Evolutionary conservation across 169 alveolate species (phyloP).

Genomic region (Plasmodium vivax): DNA sequence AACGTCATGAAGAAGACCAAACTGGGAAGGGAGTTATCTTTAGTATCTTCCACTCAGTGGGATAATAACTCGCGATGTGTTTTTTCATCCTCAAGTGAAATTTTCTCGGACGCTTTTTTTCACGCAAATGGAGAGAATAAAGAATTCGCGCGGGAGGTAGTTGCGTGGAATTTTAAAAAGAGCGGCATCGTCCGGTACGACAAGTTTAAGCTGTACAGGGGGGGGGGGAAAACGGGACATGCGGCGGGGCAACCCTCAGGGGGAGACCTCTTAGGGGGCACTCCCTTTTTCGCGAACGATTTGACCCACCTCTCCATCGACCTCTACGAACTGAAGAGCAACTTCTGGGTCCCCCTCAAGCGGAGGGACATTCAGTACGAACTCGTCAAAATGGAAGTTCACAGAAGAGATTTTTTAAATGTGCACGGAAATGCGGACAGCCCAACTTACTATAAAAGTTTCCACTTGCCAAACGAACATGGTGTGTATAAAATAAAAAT

Average conservation of each 20-base stretch:
- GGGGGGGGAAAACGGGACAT: not conserved
- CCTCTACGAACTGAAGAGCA: constrained; percentile 38
- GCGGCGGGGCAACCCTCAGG: not conserved
- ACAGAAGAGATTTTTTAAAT: constrained; percentile 28
- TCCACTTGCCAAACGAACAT: constrained; percentile 39
- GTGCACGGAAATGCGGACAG: not conserved
- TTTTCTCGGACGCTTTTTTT: constrained; percentile 60
- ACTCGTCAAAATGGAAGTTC: constrained; percentile 16
- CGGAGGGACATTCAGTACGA: constrained; percentile 49
- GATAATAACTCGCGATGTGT: constrained; percentile 60
- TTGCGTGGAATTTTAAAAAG: constrained; percentile 64
- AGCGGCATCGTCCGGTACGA: constrained; percentile 69
- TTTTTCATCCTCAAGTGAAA: constrained; percentile 64
- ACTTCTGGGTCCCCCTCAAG: constrained; percentile 66
- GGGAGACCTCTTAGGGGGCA: not conserved
- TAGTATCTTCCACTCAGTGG: constrained; percentile 61
- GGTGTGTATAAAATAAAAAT: constrained; percentile 72
- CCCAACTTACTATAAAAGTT: constrained; percentile 49
- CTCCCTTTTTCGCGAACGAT: constrained; percentile 38
- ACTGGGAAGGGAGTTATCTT: constrained; percentile 46
- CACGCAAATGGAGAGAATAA: constrained; percentile 18
- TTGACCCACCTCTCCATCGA: constrained; percentile 36
- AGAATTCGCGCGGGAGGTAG: constrained; percentile 9
- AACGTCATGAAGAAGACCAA: constrained; percentile 9
- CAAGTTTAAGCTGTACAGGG: constrained; percentile 42